These are phyloP conservation scores for Starmera quercuum DNA, from an alignment of 805 yeast species.

Conservation along the genomic window DNA sequence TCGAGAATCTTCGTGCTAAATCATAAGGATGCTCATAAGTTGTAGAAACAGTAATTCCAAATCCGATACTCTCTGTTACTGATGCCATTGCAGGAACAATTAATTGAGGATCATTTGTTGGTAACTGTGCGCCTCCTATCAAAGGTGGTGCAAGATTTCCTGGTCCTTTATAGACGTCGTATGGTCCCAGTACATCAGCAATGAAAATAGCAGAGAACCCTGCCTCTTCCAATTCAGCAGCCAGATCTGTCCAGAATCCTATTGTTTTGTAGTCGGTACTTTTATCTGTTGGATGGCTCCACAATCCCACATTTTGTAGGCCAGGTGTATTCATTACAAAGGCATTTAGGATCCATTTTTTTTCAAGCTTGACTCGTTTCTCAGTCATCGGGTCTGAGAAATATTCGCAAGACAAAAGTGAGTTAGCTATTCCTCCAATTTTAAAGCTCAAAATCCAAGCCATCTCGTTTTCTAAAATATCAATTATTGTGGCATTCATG, in stretches of 20 bases:
- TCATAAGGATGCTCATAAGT: conserved; percentile 36
- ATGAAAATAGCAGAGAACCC: conserved; percentile 15
- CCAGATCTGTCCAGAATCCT: background rate
- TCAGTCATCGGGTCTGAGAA: too few relatives aligned
- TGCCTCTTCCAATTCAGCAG: background rate
- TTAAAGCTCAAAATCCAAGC: too few relatives aligned
- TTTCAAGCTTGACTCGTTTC: too few relatives aligned
- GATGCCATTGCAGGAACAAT: conserved; percentile 30
- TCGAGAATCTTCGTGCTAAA: conserved; percentile 32
- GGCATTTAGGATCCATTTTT: background rate
- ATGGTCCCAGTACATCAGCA: conserved; percentile 33
- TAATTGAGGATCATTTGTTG: conserved; percentile 26
- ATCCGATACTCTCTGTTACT: conserved; percentile 29
- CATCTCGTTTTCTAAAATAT: too few relatives aligned
- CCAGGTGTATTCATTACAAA: background rate
- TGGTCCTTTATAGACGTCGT: conserved; percentile 32
- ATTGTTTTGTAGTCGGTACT: background rate
- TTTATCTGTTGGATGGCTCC: background rate
- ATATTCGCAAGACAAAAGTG: too few relatives aligned
- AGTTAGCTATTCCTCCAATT: too few relatives aligned
- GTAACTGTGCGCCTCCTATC: conserved; percentile 20
- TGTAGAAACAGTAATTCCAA: conserved; percentile 35
- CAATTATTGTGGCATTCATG: too few relatives aligned
- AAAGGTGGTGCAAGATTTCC: conserved; percentile 23
- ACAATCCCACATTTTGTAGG: background rate